Base-by-base conservation (phyloP, 805 yeast species). In the Maudiozyma bulderi region DNA sequence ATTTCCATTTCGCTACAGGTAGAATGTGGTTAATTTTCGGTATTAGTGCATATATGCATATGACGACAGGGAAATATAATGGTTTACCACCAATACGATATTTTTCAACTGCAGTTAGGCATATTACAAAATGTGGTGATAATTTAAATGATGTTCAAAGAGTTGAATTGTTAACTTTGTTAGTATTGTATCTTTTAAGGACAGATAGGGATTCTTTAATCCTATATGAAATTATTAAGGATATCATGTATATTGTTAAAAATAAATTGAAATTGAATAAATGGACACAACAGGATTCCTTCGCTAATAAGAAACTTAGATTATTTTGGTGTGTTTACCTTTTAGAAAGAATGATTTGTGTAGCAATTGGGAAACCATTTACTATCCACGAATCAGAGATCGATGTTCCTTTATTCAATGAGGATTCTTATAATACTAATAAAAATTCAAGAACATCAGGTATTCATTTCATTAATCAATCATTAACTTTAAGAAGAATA, bases 241-340 rank as follows among this genome's bases (percentile, higher is more conserved):
- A 78, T 54, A 73, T 81, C 5, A 70, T 78, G 72, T 60, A 64
- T 29, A 62, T 75, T 9, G 42, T 39, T 13, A 39, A 53, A 28
- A 29, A 29, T 20, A 39, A 57, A 38, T 46, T 66, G 38, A 54
- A 55, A 31, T 41, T 64, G 32, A 64, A 64, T 49, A 52, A 51
- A 15, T 62, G 62, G 58, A 53, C 54, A 14, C 54, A 62, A 1
- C 50, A 58, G 7, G 63, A 57, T 44, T 50, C 55, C 6, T 50
- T 48, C 47, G 58, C 59, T 8, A 72, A 73, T 51, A 68, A 70
- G 47, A 73, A 70, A 56, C 62, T 78, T 64, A 70, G 84, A 53
- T 63, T 78, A 14, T 81, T 82, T 66, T 81, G 86, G 86, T 77
- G 82, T 57, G 75, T 76, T 11, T 81, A 80, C 57, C 57, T 78